These are phyloP conservation scores for Biscogniauxia sp. DNA, from an alignment of 2,329 filamentous ascomycete species.

Conservation along the genomic window DNA sequence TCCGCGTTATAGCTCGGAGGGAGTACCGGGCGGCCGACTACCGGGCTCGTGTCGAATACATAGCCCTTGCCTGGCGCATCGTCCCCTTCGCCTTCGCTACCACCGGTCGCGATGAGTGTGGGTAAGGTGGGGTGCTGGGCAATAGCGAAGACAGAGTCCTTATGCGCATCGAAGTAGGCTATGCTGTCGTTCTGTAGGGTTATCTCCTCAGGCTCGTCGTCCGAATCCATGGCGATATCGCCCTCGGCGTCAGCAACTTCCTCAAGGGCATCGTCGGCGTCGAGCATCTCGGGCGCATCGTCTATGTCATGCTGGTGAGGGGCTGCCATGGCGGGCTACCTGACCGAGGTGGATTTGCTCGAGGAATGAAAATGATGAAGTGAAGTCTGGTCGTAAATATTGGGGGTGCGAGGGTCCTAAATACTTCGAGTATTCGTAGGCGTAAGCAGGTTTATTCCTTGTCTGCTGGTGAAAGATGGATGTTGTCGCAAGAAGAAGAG, in stretches of 20 bases:
- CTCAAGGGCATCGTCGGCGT: slow-evolving; percentile 74
- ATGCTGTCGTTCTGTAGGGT: slow-evolving; percentile 86
- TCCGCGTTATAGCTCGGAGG: slow-evolving; percentile 72
- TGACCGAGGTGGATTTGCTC: background rate
- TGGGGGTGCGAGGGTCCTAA: background rate
- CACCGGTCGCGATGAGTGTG: slow-evolving; percentile 81
- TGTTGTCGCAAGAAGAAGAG: background rate
- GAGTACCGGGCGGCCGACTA: slow-evolving; percentile 64
- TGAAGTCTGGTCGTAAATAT: background rate
- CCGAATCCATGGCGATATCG: slow-evolving; percentile 79
- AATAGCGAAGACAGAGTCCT: slow-evolving; percentile 91
- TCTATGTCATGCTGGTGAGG: slow-evolving; percentile 44
- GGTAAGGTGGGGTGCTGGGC: slow-evolving; percentile 83
- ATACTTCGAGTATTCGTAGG: background rate
- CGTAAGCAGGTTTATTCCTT: background rate
- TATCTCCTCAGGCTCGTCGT: slow-evolving; percentile 69
- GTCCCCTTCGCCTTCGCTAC: slow-evolving; percentile 59
- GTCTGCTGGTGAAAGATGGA: slow-evolving; percentile 4
- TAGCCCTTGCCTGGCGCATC: slow-evolving; percentile 75
- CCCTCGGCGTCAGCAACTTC: slow-evolving; percentile 58
- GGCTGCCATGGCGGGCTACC: slow-evolving; percentile 31
- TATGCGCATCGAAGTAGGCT: slow-evolving; percentile 88
- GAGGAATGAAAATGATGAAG: too few species aligned
- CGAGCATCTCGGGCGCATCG: slow-evolving; percentile 69
- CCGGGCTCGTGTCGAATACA: slow-evolving; percentile 73